A percentile compares a stretch with the other conserved stretches of the same genome.
Conservation (phyloP, 352 stramenopile genomes). For the Phytophthora pisi region DNA sequence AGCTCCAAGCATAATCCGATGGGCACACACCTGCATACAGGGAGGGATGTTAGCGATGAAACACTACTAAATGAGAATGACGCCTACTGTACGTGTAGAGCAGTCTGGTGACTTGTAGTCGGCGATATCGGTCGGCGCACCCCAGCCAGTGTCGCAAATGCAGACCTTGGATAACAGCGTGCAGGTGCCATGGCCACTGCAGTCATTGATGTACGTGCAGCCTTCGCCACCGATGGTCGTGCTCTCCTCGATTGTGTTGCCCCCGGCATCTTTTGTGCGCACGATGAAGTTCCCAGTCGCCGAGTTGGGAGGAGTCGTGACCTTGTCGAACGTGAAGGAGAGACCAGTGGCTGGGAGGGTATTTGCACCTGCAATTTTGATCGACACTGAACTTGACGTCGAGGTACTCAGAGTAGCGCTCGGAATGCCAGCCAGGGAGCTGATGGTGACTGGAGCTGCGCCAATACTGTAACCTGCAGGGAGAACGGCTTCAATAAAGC, state of each 20-base stretch:
- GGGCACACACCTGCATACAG: conserved; percentile 57
- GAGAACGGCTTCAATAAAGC: conserved; percentile 58
- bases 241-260: conserved; percentile 62
- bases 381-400: conserved; percentile 24
- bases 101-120: conserved; percentile 84
- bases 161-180: conserved; percentile 69
- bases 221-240: conserved; percentile 59
- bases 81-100: conserved; percentile 44
- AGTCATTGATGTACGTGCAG: conserved; percentile 78
- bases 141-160: conserved; percentile 68
- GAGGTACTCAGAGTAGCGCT: conserved; percentile 34
- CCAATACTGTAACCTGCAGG: conserved; percentile 46
- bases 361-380: conserved; percentile 29
- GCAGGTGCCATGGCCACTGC: conserved; percentile 82
- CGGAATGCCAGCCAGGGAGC: conserved; percentile 40
- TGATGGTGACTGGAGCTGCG: conserved; percentile 27
- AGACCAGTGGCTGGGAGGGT: conserved; percentile 38
- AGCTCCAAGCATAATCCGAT: conserved; percentile 57
- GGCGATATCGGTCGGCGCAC: conserved; percentile 66
- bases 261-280: conserved; percentile 47
- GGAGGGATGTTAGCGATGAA: background rate
- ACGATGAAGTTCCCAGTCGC: conserved; percentile 58
- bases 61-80: background rate
- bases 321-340: conserved; percentile 46
- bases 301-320: conserved; percentile 56